phyloP scores from a whole-genome alignment of 306 rosid genomes.

The Vachellia collinsii region DNA sequence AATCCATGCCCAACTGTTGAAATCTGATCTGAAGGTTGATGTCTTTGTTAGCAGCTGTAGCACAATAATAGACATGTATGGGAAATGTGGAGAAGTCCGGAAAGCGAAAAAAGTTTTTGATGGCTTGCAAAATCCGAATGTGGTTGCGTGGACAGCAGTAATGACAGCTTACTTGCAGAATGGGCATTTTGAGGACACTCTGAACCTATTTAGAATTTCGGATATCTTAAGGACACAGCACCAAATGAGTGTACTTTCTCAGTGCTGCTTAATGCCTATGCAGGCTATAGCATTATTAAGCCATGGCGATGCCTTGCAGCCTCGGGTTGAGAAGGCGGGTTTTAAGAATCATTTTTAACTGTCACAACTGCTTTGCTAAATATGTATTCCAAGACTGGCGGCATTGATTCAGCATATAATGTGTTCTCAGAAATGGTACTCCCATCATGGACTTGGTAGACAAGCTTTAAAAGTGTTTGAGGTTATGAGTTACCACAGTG shows the following conservation, averaged over 20 bases:
- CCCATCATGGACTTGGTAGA: no score
- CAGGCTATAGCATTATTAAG: constrained; percentile 54
- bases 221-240: constrained; percentile 41
- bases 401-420: no score
- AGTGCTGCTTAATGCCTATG: constrained; percentile 63
- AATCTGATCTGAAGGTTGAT: no score
- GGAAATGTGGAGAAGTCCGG: no score
- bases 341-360: constrained; percentile 48
- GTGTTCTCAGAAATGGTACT: no score
- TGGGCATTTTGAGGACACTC: constrained; percentile 61
- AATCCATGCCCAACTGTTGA: no score
- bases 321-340: constrained; percentile 55
- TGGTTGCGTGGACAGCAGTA: constrained; percentile 69
- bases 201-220: constrained; percentile 52
- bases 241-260: constrained; percentile 62
- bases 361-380: constrained; percentile 62
- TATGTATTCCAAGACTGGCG: constrained; percentile 32
- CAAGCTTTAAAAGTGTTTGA: no score
- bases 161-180: constrained; percentile 63
- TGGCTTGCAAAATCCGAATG: constrained; percentile 29
- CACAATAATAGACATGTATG: not conserved
- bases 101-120: no score
- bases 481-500: constrained; percentile 62
- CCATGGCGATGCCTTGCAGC: constrained; percentile 59
- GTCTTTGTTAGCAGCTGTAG: no score